These are phyloP conservation scores for Rosa persica DNA, from an alignment of 306 rosid species.

Conservation along the genomic window DNA sequence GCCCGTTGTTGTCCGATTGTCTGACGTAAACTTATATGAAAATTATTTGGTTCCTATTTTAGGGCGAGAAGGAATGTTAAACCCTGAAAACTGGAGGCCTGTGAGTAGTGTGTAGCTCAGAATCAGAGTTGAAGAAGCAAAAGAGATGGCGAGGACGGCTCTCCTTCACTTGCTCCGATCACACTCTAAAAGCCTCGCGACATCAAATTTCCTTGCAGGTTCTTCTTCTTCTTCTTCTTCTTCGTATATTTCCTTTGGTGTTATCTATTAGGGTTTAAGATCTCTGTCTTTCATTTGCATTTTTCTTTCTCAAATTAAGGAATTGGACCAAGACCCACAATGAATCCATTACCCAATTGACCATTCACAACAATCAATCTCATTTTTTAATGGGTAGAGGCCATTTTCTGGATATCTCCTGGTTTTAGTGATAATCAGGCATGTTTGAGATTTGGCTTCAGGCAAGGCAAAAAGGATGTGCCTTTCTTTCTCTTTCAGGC, in stretches of 20 bases:
- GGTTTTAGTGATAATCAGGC: background rate
- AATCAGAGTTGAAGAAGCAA: background rate
- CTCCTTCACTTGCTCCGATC: slow-evolving; percentile 59
- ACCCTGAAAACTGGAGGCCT: slow-evolving; percentile 5
- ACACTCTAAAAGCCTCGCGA: slow-evolving; percentile 35
- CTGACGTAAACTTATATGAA: background rate
- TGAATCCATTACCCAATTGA: background rate
- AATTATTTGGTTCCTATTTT: background rate
- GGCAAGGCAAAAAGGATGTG: background rate
- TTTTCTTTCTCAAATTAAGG: background rate
- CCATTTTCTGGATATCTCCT: slow-evolving; percentile 9
- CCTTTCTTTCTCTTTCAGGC: background rate
- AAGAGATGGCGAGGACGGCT: slow-evolving; percentile 61
- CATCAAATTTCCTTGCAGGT: slow-evolving; percentile 46
- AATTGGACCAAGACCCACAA: background rate
- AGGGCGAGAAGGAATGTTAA: background rate
- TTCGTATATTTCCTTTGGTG: background rate
- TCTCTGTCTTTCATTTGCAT: background rate
- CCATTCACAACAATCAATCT: background rate
- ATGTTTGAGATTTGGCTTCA: background rate
- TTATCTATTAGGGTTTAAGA: background rate
- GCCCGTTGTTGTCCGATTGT: background rate
- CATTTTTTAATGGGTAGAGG: background rate
- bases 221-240: background rate
- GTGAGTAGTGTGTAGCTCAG: background rate